Evolutionary conservation across 352 stramenopile genomes (phyloP).

Genomic region (Chrysophaeum taylorii): DNA sequence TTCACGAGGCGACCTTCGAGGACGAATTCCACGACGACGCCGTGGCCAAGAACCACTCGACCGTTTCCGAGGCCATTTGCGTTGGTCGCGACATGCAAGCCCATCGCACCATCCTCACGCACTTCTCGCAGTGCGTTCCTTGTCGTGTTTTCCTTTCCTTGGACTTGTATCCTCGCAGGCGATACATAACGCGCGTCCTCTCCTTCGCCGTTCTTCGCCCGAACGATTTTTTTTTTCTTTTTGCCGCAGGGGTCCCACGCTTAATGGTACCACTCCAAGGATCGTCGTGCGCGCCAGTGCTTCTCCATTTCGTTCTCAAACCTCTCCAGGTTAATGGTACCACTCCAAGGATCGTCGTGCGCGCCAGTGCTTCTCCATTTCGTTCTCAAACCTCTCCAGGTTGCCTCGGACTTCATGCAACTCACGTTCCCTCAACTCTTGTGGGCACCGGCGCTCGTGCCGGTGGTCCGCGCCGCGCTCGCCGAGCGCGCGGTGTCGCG

Average conservation of each 20-base stretch:
- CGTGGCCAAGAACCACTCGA: slow-evolving; percentile 83
- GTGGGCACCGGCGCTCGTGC: background rate
- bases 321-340: no score
- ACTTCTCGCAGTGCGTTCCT: slow-evolving; percentile 88
- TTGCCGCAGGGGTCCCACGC: no score
- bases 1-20: slow-evolving; percentile 96
- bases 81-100: slow-evolving; percentile 65
- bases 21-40: slow-evolving; percentile 79
- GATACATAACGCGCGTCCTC: background rate
- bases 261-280: no score
- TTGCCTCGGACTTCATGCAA: slow-evolving; percentile 55
- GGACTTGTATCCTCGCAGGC: slow-evolving; percentile 11
- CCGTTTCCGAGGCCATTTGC: slow-evolving; percentile 73
- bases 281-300: background rate
- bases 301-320: no score
- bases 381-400: slow-evolving; percentile 25
- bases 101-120: slow-evolving; percentile 79
- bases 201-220: slow-evolving; percentile 23
- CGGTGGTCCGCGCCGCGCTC: no score
- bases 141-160: no score
- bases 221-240: no score
- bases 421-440: slow-evolving; percentile 16
- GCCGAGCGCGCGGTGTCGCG: no score
- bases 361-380: slow-evolving; percentile 4
- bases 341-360: no score